Percentiles rank a stretch among this genome's conserved stretches.
Conservation (phyloP, 73 alveolate genomes). For the Tetrahymena thermophila region DNA sequence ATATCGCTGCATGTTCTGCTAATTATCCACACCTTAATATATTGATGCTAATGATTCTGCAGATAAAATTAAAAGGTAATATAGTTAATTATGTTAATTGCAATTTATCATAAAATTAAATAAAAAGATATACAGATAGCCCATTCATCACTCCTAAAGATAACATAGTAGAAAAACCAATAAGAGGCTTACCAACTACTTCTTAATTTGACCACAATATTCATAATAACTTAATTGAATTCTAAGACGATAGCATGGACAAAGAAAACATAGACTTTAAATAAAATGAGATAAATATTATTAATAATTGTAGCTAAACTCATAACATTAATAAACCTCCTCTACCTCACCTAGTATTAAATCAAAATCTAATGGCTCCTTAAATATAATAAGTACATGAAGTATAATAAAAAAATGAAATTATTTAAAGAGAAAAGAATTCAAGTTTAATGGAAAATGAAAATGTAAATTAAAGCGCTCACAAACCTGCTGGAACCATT, state of each 20-base stretch:
- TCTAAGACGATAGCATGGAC: background rate
- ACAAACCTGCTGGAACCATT: background rate
- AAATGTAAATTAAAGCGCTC: background rate
- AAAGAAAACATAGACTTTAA: background rate
- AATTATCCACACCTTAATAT: background rate
- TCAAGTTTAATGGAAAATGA: background rate
- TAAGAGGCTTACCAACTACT: background rate
- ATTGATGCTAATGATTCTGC: background rate
- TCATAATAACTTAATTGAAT: background rate
- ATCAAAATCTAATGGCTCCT: background rate
- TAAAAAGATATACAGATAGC: background rate
- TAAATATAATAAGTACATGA: background rate
- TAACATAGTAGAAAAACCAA: background rate
- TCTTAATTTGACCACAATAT: background rate
- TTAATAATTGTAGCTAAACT: background rate
- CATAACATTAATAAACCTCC: background rate
- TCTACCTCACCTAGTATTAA: background rate
- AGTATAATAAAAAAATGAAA: background rate
- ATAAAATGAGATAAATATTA: background rate
- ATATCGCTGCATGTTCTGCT: background rate
- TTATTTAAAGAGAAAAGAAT: background rate
- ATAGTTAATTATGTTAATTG: background rate
- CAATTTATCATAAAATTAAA: background rate
- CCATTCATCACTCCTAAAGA: background rate
- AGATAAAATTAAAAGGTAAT: background rate